Base-by-base conservation (phyloP, 495 filamentous ascomycete species). In the Penicillium manginii region DNA sequence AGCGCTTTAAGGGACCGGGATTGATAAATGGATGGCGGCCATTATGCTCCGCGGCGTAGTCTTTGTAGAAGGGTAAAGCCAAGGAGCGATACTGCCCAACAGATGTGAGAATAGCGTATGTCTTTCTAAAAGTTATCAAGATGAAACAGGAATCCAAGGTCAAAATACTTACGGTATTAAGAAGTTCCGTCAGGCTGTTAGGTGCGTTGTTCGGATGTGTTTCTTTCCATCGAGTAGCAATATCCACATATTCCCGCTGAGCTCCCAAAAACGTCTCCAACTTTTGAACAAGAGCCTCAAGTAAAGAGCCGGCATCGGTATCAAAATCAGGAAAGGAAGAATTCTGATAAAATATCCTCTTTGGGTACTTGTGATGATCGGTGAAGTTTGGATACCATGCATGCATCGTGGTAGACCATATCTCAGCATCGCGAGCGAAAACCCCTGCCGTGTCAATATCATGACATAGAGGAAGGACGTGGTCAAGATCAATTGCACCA, bases 1-100 rank as follows among this genome's bases (percentile, higher is more conserved):
- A 90, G 8, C 86, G 80, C 2, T 72, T 58, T 4, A 84, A 61
- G 2, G 85, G 85, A 0, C 68, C 74, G 1, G 84, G 84, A 62
- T 86, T 78, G 21, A 86, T 70, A 51, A 83, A 86, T 1, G 83
- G 84, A 1, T 53, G 64, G 29, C 80, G 77, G 35, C 79, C 81
- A 17, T 72, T 68, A 55, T 83, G 63, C 4, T 67, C 62, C 9
- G 74, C 72, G 1, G 73, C 82, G 48, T 84, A 86, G 61, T 83
- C 81, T 4, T 67, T 66, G 58, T 79, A 84, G 54, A 86, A 82
- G 0, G 83, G 81, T 2, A 72, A 64, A 4, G 76, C 74, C 21
- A 86, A 64, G 17, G 78, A 73, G 7, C 54, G 62, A 40, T 69
- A 81, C 58, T 86, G 83, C 52, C 83, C 73, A 45, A 82, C 79